Conservation (phyloP, 495 filamentous ascomycete species). For the Neurospora sp. region DNA sequence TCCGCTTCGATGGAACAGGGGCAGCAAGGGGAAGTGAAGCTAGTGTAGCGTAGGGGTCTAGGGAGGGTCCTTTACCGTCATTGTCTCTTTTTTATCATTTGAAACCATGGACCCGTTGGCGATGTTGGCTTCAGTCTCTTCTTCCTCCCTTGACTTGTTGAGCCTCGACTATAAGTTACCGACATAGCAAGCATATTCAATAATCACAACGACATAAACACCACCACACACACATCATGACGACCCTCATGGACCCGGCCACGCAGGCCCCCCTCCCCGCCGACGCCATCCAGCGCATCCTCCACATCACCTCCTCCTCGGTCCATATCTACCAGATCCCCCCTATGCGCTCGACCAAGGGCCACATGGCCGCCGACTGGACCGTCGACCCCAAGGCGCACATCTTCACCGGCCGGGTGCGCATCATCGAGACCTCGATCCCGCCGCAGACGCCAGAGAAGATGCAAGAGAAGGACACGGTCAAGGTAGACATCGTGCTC, state of each 20-base stretch:
- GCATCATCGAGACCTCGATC: constrained; percentile 62
- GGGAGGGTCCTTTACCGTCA: background rate
- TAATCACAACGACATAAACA: background rate
- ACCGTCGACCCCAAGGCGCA: constrained; percentile 57
- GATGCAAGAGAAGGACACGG: constrained; percentile 29
- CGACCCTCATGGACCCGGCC: constrained; percentile 42
- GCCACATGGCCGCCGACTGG: constrained; percentile 66
- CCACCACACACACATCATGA: constrained; percentile 17
- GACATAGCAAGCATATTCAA: background rate
- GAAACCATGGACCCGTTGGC: background rate
- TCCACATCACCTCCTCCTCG: constrained; percentile 50
- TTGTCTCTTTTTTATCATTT: background rate
- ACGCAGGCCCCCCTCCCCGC: constrained; percentile 47
- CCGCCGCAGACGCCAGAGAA: constrained; percentile 6
- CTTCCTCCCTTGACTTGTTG: background rate
- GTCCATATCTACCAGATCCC: constrained; percentile 79
- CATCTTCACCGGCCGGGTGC: constrained; percentile 75
- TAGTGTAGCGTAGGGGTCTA: background rate
- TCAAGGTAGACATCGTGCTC: constrained; percentile 63
- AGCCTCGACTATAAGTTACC: background rate
- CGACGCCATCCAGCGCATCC: constrained; percentile 68
- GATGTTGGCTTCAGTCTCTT: background rate
- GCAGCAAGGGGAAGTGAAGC: background rate
- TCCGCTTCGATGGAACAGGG: background rate
- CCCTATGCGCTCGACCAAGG: constrained; percentile 56